Evolutionary conservation across 78 protist genomes (phyloP).

Genomic region (Dictyostelium purpureum): DNA sequence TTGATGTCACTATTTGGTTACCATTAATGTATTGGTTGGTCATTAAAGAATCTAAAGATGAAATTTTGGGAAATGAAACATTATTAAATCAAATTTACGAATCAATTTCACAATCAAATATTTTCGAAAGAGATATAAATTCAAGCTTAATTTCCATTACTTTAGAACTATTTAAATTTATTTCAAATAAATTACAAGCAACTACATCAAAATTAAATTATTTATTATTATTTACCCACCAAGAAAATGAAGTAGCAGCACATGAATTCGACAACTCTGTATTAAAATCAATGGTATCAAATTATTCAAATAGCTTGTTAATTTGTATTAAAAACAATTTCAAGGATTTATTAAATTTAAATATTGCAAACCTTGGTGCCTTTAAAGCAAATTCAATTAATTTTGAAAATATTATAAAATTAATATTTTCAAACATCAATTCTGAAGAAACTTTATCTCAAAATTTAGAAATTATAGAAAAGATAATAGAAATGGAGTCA

Average conservation of each 20-base stretch:
- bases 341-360: background rate
- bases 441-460: background rate
- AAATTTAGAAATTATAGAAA: background rate
- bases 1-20: background rate
- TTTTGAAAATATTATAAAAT: background rate
- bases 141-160: background rate
- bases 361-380: background rate
- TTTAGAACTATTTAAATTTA: background rate
- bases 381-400: background rate
- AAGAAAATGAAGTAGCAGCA: background rate
- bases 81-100: background rate
- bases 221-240: background rate
- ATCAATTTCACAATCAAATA: slow-evolving; percentile 6
- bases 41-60: background rate
- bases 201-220: background rate
- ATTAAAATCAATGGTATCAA: background rate
- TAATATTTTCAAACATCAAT: background rate
- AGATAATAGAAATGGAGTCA: background rate
- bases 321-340: background rate
- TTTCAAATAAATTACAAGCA: background rate
- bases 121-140: background rate
- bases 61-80: background rate
- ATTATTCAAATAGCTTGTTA: background rate
- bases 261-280: background rate
- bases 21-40: background rate